phyloP scores from a whole-genome alignment of 495 filamentous ascomycete genomes.

The Penicillium canescens region DNA sequence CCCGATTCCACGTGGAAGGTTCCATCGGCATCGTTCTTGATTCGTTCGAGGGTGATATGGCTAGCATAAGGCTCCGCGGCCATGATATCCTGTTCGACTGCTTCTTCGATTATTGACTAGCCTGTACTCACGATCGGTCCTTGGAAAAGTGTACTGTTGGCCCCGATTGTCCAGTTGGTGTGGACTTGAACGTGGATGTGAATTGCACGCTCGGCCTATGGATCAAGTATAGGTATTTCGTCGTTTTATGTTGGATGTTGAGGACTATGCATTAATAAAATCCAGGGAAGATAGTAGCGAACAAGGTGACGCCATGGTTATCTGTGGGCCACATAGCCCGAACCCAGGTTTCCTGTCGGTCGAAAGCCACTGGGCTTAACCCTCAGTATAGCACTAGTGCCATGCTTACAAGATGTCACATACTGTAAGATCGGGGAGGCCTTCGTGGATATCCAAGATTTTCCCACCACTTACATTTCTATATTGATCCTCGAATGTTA shows the following conservation, averaged over 20 bases:
- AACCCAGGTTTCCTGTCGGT: slow-evolving; percentile 40
- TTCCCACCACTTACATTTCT: neutral
- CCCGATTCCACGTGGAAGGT: neutral
- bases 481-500: slow-evolving; percentile 16
- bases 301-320: slow-evolving; percentile 44
- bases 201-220: slow-evolving; percentile 35
- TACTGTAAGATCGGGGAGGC: neutral
- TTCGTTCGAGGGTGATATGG: slow-evolving; percentile 37
- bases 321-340: slow-evolving; percentile 53
- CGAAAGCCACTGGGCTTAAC: slow-evolving; percentile 13
- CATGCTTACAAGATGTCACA: slow-evolving; percentile 3
- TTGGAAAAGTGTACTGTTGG: slow-evolving; percentile 21
- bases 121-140: slow-evolving; percentile 35
- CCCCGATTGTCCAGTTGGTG: slow-evolving; percentile 23
- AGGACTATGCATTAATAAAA: neutral
- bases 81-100: slow-evolving; percentile 43
- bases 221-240: neutral
- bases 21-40: neutral
- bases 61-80: slow-evolving; percentile 50
- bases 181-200: slow-evolving; percentile 32
- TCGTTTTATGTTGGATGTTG: neutral
- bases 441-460: no score
- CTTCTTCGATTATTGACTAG: slow-evolving; percentile 58
- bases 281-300: slow-evolving; percentile 54
- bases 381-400: no score